Evolutionary conservation across 2,329 filamentous ascomycete species (phyloP), one percentile per base, ranked within the genome.

Genomic region (Metarhizium album): DNA sequence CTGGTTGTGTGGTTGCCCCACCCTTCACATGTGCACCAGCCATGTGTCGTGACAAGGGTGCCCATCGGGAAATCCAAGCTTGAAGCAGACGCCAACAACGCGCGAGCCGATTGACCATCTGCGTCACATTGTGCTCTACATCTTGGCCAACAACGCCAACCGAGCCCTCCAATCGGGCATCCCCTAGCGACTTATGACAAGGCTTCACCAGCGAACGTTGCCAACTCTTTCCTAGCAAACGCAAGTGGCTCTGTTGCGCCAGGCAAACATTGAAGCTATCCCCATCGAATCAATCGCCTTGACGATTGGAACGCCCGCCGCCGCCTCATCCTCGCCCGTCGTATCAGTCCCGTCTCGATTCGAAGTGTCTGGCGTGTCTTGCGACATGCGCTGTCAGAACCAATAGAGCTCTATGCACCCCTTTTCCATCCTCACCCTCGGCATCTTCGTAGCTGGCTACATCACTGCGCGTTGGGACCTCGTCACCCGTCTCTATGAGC

Each of bases 401-500:
- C 59, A 64, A 66, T 68, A 70, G 64, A 69, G 71, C 72, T 80
- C 76, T 78, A 97, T 97, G 91, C 90, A 96, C 89, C 89, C 90
- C 65, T 96, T 97, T 76, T 97, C 91, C 57, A 76, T 91, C 69
- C 81, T 96, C 70, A 95, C 90, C 64, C 83, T 95, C 74, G 90
- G 87, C 74, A 96, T 98, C 75, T 98, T 98, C 76, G 86, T 97
- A 79, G 91, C 93, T 74, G 93, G 93, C 71, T 98, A 98, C 79
- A 97, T 91, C 70, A 98, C 93, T 73, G 93, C 93, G 67, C 87
- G 93, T 77, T 98, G 93, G 90, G 93, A 97, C 73, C 84, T 98
- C 56, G 90, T 96, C 60, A 96, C 91, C 61, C 85, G 90, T 63
- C 79, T 97, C 62, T 95, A 96, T 84, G 91, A 98, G 72, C 82